These are phyloP conservation scores for Pestalotiopsis fici DNA, from an alignment of 2,329 filamentous ascomycete genomes.

Conservation along the genomic window DNA sequence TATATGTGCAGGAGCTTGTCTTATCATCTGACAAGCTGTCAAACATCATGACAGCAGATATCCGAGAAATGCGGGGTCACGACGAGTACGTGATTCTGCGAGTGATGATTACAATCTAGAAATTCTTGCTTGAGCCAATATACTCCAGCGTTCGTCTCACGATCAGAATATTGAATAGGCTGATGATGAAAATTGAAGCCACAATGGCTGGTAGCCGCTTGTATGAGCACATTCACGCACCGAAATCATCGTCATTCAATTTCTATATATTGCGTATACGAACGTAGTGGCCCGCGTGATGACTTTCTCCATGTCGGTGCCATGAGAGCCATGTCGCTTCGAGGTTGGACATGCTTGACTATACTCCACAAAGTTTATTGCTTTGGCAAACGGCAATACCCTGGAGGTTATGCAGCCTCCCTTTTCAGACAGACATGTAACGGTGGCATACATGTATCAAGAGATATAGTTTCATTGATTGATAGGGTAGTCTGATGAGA, in stretches of 20 bases:
- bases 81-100: not conserved
- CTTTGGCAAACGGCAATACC: not conserved
- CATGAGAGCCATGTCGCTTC: not conserved
- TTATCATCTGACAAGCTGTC: not conserved
- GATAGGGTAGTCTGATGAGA: not conserved
- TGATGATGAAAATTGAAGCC: too few relatives aligned
- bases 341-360: not conserved
- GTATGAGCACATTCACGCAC: too few relatives aligned
- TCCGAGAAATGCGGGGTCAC: not conserved
- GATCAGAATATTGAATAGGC: not conserved
- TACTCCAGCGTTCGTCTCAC: not conserved
- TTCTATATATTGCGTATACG: not conserved
- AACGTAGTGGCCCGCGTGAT: not conserved
- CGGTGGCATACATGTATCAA: not conserved
- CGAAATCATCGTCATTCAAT: too few relatives aligned
- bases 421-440: not conserved
- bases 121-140: too few relatives aligned
- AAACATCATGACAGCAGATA: not conserved
- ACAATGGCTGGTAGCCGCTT: too few relatives aligned
- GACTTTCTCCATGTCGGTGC: not conserved
- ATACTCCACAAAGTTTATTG: not conserved
- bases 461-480: too few relatives aligned
- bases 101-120: not conserved
- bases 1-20: not conserved
- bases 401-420: not conserved